Evolutionary conservation across 1,284 basidiomycete genomes (phyloP).

Genomic region (Ustanciosporium gigantosporum): DNA sequence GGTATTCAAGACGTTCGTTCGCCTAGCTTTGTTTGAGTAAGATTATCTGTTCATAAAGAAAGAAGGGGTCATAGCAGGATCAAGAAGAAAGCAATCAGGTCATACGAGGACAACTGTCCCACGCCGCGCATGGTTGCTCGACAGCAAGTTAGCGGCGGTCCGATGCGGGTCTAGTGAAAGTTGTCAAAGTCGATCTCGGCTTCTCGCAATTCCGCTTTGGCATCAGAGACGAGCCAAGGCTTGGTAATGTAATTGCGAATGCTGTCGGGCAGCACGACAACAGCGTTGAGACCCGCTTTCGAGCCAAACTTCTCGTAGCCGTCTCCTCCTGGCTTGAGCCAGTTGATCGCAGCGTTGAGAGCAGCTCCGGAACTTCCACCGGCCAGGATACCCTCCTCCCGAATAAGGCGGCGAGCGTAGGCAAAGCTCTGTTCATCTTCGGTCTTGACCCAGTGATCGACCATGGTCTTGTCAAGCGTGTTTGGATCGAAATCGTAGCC

Average conservation of each 20-base stretch:
- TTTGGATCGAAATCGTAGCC: slow-evolving; percentile 65
- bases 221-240: slow-evolving; percentile 58
- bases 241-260: slow-evolving; percentile 97
- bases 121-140: too few relatives aligned
- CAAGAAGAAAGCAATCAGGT: too few relatives aligned
- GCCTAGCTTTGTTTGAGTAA: too few relatives aligned
- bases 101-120: too few relatives aligned
- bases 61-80: too few relatives aligned
- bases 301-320: slow-evolving; percentile 71
- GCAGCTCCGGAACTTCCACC: slow-evolving; percentile 90
- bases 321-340: slow-evolving; percentile 69
- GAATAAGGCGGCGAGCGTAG: slow-evolving; percentile 78
- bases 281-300: slow-evolving; percentile 79
- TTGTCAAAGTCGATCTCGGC: slow-evolving; percentile 39
- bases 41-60: too few relatives aligned
- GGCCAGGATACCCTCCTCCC: slow-evolving; percentile 81
- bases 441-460: slow-evolving; percentile 77
- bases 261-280: slow-evolving; percentile 85
- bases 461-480: slow-evolving; percentile 47
- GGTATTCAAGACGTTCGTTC: slow-evolving; percentile 43
- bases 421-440: slow-evolving; percentile 79
- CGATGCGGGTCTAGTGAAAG: slow-evolving; percentile 22
- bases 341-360: slow-evolving; percentile 76
- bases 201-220: slow-evolving; percentile 30
- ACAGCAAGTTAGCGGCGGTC: too few relatives aligned